Percentiles rank a stretch among this genome's conserved stretches.
Evolutionary conservation across 768 basidiomycete genomes (phyloP).

Genomic region (Phaeotremella fagi): DNA sequence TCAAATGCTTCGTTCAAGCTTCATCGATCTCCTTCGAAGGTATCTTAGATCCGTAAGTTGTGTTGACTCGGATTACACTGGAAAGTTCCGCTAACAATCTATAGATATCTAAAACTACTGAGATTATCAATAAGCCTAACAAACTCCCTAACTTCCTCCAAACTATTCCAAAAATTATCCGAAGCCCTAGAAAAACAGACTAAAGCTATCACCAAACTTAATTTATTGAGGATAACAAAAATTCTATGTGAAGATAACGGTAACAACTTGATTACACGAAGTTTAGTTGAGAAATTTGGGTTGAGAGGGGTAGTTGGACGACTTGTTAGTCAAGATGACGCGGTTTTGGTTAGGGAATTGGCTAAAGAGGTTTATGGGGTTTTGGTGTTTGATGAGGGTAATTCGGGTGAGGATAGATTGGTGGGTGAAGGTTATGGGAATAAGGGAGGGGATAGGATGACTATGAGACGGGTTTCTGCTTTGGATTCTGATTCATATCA

Average conservation of each 20-base stretch:
- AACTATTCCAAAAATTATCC: conserved; percentile 81
- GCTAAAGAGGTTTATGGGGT: conserved; percentile 44
- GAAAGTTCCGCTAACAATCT: background rate
- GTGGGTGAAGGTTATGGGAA: too few relatives aligned
- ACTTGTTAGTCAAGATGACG: conserved; percentile 77
- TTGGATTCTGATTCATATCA: too few relatives aligned
- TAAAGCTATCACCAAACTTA: conserved; percentile 86
- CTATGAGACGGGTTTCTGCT: too few relatives aligned
- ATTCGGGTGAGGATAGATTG: too few relatives aligned
- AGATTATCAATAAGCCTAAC: conserved; percentile 71
- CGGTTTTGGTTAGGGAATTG: conserved; percentile 77
- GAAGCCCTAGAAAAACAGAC: conserved; percentile 66
- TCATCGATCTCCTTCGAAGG: conserved; percentile 42
- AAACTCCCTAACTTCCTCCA: conserved; percentile 69
- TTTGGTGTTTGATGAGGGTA: too few relatives aligned
- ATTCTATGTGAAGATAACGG: conserved; percentile 85
- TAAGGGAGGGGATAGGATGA: too few relatives aligned
- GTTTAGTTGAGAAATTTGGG: conserved; percentile 76
- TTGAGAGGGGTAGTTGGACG: conserved; percentile 73
- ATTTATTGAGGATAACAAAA: conserved; percentile 76
- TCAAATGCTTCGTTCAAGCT: conserved; percentile 61
- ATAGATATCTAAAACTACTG: conserved; percentile 73
- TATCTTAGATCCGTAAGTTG: conserved; percentile 45
- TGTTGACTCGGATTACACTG: background rate
- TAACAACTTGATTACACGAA: conserved; percentile 77